These are phyloP conservation scores for Sporothrix curviconia DNA, from an alignment of 2,329 filamentous ascomycete species.

Conservation along the genomic window DNA sequence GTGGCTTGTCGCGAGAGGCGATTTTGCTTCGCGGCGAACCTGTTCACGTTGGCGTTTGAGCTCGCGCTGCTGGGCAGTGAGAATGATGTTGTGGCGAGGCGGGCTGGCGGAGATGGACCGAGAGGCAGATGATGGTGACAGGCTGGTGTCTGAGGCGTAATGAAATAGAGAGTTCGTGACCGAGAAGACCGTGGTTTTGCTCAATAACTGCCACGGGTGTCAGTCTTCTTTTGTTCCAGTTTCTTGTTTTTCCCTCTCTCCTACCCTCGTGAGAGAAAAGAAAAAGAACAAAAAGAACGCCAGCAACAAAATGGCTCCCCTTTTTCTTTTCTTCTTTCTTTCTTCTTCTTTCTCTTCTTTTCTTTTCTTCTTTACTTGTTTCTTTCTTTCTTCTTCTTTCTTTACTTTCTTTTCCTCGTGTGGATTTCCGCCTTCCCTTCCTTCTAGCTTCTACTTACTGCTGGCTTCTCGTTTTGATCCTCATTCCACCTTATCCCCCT, in stretches of 20 bases:
- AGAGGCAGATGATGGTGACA: constrained; percentile 43
- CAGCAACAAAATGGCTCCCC: too few relatives aligned
- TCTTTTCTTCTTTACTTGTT: not conserved
- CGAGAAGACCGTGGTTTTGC: constrained; percentile 32
- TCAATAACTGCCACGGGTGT: constrained; percentile 26
- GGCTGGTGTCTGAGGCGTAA: constrained; percentile 46
- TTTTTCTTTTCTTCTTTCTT: not conserved
- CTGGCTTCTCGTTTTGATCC: not conserved
- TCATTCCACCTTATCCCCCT: not conserved
- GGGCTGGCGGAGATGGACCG: constrained; percentile 54
- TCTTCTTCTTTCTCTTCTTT: not conserved
- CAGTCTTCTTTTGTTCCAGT: constrained; percentile 20
- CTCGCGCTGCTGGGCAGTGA: constrained; percentile 56
- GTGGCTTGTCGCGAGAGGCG: constrained; percentile 33
- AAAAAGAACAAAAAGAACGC: too few relatives aligned
- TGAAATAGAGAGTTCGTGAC: constrained; percentile 37
- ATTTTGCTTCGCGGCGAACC: constrained; percentile 52
- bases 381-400: too few relatives aligned
- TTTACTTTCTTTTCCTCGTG: not conserved
- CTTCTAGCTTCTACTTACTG: not conserved
- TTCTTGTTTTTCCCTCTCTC: not conserved
- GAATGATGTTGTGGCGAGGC: constrained; percentile 36
- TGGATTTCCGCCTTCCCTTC: not conserved
- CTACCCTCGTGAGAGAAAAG: too few relatives aligned
- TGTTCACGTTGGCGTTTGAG: constrained; percentile 56